phyloP scores from a whole-genome alignment of 108 stramenopile species.

The Nannochloropsis salina region DNA sequence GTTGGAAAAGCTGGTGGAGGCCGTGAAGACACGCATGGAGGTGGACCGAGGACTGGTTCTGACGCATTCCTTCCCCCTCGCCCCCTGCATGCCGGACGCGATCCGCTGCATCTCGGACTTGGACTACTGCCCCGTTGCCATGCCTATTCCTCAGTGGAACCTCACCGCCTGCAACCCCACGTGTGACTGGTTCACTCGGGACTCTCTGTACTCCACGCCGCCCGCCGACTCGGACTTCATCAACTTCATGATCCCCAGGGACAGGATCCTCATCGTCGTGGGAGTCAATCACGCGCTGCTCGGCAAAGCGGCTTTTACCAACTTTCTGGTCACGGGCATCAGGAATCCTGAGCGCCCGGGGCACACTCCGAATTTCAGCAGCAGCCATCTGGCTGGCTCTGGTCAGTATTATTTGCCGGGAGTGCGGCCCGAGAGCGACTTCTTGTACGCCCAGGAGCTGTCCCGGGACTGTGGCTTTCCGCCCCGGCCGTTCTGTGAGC shows the following conservation, averaged over 20 bases:
- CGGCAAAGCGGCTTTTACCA: not conserved
- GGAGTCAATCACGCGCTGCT: not conserved
- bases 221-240: not conserved
- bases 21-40: not conserved
- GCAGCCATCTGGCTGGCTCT: not conserved
- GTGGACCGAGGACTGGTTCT: not conserved
- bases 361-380: slow-evolving; percentile 8
- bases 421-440: not conserved
- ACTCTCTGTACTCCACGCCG: slow-evolving; percentile 12
- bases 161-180: not conserved
- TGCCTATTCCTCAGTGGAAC: not conserved
- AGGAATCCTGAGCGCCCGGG: not conserved
- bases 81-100: not conserved
- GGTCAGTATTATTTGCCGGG: not conserved
- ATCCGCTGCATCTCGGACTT: not conserved
- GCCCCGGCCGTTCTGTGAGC: slow-evolving; percentile 10
- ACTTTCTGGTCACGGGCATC: not conserved
- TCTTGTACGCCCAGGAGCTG: not conserved
- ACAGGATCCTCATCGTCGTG: not conserved
- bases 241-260: not conserved
- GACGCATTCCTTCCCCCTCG: not conserved
- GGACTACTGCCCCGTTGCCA: not conserved
- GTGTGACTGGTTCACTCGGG: not conserved
- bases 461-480: not conserved
- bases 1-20: slow-evolving; percentile 2